Evolutionary conservation across 2,329 filamentous ascomycete species (phyloP), one percentile per base, ranked within the genome.

Genomic region (Penicillium janthinellum): DNA sequence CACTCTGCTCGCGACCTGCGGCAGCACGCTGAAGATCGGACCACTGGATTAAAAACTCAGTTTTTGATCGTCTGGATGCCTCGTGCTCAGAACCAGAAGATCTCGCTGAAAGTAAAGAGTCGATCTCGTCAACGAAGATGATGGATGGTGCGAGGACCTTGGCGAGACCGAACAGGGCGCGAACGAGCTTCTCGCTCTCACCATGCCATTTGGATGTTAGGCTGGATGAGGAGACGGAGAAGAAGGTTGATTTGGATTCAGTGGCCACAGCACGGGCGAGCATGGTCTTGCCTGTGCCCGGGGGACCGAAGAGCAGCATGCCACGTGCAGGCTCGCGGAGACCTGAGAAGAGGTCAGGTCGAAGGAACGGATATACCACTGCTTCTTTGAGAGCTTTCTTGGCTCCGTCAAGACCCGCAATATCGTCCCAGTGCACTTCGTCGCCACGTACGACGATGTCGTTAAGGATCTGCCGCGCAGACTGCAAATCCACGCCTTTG

Each of bases 241-340:
- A 98, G 77, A 98, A 99, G 0, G 96, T 96, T 11, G 92, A 96
- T 69, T 88, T 90, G 1, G 91, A 96, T 75, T 99, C 95, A 0
- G 95, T 98, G 1, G 95, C 95, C 0, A 98, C 94, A 8, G 92
- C 92, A 64, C 95, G 86, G 10, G 95, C 95, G 39, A 99, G 82
- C 95, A 99, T 99, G 0, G 95, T 99, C 77, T 99, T 99, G 54
- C 95, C 95, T 0, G 95, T 99, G n/a, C 95, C 95, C 0, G 95
- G 95, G 1, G 95, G 95, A 0, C 95, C 95, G 72, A 99, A 99
- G 1, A 99, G 83, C 1, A 99, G 83, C 91, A 99, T 98, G 5
- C 95, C 95, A 59, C 92, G 84, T 14, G 95, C 94, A 20, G 95
- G 95, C 72, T 99, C 95, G 41, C 95, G 89, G 11, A 99, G 83